Percentiles rank a stretch among this genome's conserved stretches.
phyloP scores from a whole-genome alignment of 352 stramenopile genomes.

The Globisporangium lucens region DNA sequence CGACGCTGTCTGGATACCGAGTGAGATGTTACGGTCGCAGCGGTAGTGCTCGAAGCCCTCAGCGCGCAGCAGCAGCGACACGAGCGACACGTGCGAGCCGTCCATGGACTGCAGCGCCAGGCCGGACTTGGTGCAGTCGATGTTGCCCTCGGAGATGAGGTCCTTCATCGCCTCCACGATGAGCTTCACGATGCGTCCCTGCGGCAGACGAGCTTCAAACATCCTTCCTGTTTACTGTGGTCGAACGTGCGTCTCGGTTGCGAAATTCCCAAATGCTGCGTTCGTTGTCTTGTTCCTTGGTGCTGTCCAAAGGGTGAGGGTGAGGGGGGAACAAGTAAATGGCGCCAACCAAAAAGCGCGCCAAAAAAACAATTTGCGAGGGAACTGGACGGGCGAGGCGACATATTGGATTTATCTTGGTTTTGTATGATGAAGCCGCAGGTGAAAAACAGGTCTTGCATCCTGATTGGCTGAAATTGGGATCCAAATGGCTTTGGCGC shows the following conservation, averaged over 20 bases:
- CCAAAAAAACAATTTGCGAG: conserved; percentile 25
- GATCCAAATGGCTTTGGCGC: background rate
- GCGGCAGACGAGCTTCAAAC: conserved; percentile 97
- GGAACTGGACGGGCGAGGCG: conserved; percentile 11
- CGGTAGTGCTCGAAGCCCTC: conserved; percentile 98
- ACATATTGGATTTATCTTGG: conserved; percentile 16
- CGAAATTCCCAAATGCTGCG: conserved; percentile 49
- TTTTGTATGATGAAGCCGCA: conserved; percentile 4
- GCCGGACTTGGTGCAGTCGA: conserved; percentile 93
- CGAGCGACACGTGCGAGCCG: conserved; percentile 98
- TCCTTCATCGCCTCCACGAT: conserved; percentile 99
- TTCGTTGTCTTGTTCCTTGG: background rate
- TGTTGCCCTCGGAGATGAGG: conserved; percentile 98
- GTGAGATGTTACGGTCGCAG: conserved; percentile 96
- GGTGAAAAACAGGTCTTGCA: conserved; percentile 1
- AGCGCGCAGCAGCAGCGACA: conserved; percentile 91
- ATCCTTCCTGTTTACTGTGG: conserved; percentile 67
- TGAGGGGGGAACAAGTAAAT: background rate
- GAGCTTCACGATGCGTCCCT: conserved; percentile 98
- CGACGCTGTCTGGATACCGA: conserved; percentile 97
- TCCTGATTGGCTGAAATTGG: conserved; percentile 16
- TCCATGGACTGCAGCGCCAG: conserved; percentile 98
- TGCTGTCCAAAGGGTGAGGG: background rate
- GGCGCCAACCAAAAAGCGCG: conserved; percentile 26
- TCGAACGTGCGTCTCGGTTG: conserved; percentile 3